phyloP scores from a whole-genome alignment of 1,139 yeast species.

The Debaryomycetaceae sp. region DNA sequence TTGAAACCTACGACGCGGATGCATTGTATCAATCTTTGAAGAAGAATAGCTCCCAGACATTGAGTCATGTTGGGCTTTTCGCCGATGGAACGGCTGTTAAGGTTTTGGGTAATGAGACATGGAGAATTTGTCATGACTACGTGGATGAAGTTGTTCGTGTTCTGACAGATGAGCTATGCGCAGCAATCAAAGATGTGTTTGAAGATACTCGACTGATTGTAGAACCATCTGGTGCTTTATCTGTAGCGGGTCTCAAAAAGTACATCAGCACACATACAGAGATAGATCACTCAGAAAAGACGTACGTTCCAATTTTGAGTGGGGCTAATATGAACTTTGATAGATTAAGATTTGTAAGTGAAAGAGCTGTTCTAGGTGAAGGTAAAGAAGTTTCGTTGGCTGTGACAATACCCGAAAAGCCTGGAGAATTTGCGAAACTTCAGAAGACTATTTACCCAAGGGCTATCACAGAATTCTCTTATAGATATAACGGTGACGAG shows the following conservation, averaged over 20 bases:
- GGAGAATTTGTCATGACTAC: slow-evolving; percentile 70
- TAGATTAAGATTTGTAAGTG: slow-evolving; percentile 93
- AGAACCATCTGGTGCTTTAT: slow-evolving; percentile 96
- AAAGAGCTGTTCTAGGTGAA: slow-evolving; percentile 96
- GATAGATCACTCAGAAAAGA: slow-evolving; percentile 65
- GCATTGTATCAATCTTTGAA: slow-evolving; percentile 77
- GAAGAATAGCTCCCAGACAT: slow-evolving; percentile 48
- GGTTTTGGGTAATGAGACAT: slow-evolving; percentile 85
- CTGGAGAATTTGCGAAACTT: slow-evolving; percentile 82
- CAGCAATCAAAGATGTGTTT: slow-evolving; percentile 94
- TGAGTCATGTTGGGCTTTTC: slow-evolving; percentile 84
- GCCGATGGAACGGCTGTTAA: slow-evolving; percentile 99
- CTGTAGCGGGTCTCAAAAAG: slow-evolving; percentile 91
- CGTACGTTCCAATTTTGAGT: slow-evolving; percentile 81
- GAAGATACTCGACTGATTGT: slow-evolving; percentile 93
- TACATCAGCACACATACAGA: slow-evolving; percentile 67
- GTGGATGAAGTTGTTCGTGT: slow-evolving; percentile 89
- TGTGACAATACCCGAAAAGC: slow-evolving; percentile 85
- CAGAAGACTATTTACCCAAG: slow-evolving; percentile 81
- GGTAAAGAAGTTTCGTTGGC: slow-evolving; percentile 93
- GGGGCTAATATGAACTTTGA: slow-evolving; percentile 99
- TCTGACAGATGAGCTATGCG: slow-evolving; percentile 92
- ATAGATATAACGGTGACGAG: slow-evolving; percentile 59
- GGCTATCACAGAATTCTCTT: slow-evolving; percentile 88
- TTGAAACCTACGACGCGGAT: slow-evolving; percentile 93